phyloP scores from a whole-genome alignment of 2,329 filamentous ascomycete genomes.

The Geosmithia putterillii region DNA sequence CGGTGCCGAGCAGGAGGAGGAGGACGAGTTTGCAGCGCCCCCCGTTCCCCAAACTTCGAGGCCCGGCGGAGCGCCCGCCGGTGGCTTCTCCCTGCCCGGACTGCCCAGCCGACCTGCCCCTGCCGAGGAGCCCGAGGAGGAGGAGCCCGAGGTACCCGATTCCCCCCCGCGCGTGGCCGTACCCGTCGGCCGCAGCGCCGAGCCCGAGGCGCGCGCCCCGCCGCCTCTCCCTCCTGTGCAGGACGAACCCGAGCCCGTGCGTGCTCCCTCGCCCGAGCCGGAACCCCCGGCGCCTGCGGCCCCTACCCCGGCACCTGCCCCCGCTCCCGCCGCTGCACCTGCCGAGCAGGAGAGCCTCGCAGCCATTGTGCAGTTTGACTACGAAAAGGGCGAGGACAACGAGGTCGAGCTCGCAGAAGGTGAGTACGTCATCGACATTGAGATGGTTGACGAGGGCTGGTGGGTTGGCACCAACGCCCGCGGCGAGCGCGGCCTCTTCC shows the following conservation, averaged over 20 bases:
- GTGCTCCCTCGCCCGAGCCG: constrained; percentile 21
- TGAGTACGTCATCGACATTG: constrained; percentile 79
- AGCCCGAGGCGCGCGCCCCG: constrained; percentile 33
- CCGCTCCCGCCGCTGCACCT: too few relatives aligned
- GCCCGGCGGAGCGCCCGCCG: constrained; percentile 61
- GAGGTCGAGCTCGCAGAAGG: constrained; percentile 87
- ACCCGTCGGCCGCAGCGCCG: constrained; percentile 59
- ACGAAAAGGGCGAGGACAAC: constrained; percentile 95
- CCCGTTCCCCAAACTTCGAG: constrained; percentile 48
- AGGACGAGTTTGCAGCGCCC: constrained; percentile 37
- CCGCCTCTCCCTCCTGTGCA: constrained; percentile 52
- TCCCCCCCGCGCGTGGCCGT: constrained; percentile 81
- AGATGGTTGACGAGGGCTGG: constrained; percentile 98
- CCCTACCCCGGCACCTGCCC: too few relatives aligned
- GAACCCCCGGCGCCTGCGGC: constrained; percentile 14
- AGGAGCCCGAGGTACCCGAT: constrained; percentile 38
- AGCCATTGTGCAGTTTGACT: constrained; percentile 83
- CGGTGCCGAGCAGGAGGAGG: constrained; percentile 15
- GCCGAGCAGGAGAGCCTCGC: constrained; percentile 52
- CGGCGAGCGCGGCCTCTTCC: constrained; percentile 85
- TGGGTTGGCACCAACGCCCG: constrained; percentile 87
- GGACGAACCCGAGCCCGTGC: constrained; percentile 43
- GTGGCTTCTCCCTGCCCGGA: constrained; percentile 68
- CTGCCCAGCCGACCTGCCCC: constrained; percentile 50
- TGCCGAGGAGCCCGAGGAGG: constrained; percentile 42